Base-by-base conservation (phyloP, 306 rosid species). In the Cucurbita ficifolia region DNA sequence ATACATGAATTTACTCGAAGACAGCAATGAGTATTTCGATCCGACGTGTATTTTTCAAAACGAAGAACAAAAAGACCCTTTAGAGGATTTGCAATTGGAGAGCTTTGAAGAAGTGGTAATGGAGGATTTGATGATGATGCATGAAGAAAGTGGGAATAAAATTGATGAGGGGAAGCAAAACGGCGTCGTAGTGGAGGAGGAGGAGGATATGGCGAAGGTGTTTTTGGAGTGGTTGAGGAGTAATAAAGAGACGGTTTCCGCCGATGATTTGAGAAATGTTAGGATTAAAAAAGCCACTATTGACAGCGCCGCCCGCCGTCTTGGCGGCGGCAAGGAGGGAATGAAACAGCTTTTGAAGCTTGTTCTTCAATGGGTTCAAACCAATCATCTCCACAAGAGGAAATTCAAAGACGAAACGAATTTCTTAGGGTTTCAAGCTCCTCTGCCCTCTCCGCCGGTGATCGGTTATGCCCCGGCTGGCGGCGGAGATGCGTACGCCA, bases 271-370 rank as follows among this genome's bases (percentile, higher is more conserved):
- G 85, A 88, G 99, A 70, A 91, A 55, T 36, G 99, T 94, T 38
- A 94, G 84, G 87, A 82, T 94, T 14, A 91, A 88, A 79, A 91
- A 88, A 52, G 39, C 97, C 0, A 91, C 97, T 0, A 88, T 94
- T 0, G 99, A 94, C 24, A 84, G 88, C 50, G 99, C 99, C 0
- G 95, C 97, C 0, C 79, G 68, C 68, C 90, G 95, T 0, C 85
- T 94, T 24, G 99, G 99, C 3, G 99, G 99, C 38, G 99, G 99
- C 2, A 85, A 84, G 79, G 95, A 91, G 60, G 99, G 86, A n/a
- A 94, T 86, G 97, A 94, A 94, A 57, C 92, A 89, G 65, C 79
- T 94, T 73, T 78, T 94, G 75, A 94, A 94, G 73, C 96, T 94
- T 8, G 88, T 94, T 58, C 95, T 94, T 19, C 86, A 94, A 77